Evolutionary conservation across 2,329 filamentous ascomycete genomes (phyloP), one percentile per base, ranked within the genome.

Genomic region (Chrysoporthe cubensis): DNA sequence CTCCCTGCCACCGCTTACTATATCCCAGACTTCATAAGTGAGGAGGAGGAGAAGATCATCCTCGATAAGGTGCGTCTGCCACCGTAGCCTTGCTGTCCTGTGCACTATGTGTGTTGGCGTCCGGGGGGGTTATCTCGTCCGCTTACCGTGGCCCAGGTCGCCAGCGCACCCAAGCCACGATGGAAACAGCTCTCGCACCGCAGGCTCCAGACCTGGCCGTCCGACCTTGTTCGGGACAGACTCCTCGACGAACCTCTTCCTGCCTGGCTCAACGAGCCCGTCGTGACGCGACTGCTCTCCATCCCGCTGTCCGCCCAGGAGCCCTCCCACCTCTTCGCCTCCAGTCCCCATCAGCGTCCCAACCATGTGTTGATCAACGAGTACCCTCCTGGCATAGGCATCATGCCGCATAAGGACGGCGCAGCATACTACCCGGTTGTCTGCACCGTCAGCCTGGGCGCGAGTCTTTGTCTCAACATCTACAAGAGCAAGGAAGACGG

Each of bases 331-430:
- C 77, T 90, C 7, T 90, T 90, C 73, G 76, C 78, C 21, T 76
- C 83, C 26, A 92, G 94, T 62, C 92, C 92, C 5, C 94, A 98
- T 75, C 74, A 82, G 21, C 84, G 82, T 4, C 93, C 95, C 2
- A 99, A 98, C 74, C 96, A 98, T 79, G 93, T 97, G 58, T 84
- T 98, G 48, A 89, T 98, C 73, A 99, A 99, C 75, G 94, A 97
- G 78, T 99, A 98, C 78, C 84, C 85, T 1, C 88, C 92, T 0
- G 93, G 92, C 1, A 88, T 97, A 71, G 95, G 95, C n/a, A 98
- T 98, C 72, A 97, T 97, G 92, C 90, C 94, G 59, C 95, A 98
- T 78, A 96, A 97, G 83, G 95, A 99, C 77, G 96, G 95, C 1
- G 81, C 87, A 9, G 93, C 95, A 11, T 99, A 99, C 76, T 87